Conservation (phyloP, 2,329 filamentous ascomycete species). For the Apiospora arundinis region DNA sequence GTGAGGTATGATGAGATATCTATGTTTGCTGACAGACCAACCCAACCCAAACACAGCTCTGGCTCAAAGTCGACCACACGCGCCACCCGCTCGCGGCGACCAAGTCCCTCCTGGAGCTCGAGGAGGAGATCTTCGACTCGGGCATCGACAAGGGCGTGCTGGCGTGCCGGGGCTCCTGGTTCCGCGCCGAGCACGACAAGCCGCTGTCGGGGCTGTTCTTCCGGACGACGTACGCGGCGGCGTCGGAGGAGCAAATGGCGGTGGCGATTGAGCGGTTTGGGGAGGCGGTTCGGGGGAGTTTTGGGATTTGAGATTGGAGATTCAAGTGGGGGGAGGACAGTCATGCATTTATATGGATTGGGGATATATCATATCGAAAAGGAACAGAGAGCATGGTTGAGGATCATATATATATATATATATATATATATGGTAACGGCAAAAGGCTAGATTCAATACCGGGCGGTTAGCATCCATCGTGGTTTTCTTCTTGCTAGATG, state of each 20-base stretch:
- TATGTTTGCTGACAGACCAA: background rate
- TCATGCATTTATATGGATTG: too few species aligned
- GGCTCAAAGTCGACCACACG: conserved; percentile 72
- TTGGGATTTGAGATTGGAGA: conserved; percentile 44
- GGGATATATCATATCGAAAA: too few species aligned
- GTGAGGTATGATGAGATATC: too few species aligned
- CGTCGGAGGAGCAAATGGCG: conserved; percentile 71
- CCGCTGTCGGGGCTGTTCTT: conserved; percentile 77
- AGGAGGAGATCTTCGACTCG: conserved; percentile 84
- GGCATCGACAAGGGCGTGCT: conserved; percentile 80
- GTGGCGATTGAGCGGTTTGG: conserved; percentile 80
- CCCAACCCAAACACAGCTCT: too few species aligned
- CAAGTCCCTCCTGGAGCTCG: conserved; percentile 68
- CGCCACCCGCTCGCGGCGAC: conserved; percentile 66
- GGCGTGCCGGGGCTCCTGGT: conserved; percentile 88
- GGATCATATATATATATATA: too few species aligned
- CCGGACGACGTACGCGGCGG: conserved; percentile 87
- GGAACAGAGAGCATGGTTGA: too few species aligned
- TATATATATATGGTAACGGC: too few species aligned
- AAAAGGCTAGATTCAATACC: too few species aligned
- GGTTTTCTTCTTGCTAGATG: too few species aligned
- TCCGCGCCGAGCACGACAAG: conserved; percentile 74
- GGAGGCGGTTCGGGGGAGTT: conserved; percentile 69
- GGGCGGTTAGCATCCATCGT: too few species aligned
- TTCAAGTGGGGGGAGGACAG: too few species aligned